Evolutionary conservation across 2,329 filamentous ascomycete species (phyloP), one percentile per base, ranked within the genome.

Genomic region (Pseudogymnoascus sp.): DNA sequence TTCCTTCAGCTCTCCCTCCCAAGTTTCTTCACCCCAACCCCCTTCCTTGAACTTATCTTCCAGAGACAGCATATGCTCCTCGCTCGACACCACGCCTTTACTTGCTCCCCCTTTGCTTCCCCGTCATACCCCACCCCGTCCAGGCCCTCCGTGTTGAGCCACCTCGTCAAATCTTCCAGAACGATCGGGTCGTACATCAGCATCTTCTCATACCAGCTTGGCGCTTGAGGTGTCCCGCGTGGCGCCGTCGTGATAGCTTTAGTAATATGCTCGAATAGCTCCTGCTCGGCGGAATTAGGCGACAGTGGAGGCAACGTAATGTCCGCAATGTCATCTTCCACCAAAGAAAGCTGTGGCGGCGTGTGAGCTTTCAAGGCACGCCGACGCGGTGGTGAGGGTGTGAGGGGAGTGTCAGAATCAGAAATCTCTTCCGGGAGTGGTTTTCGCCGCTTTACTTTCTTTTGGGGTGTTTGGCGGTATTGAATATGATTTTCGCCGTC

Each of bases 161-260:
- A 97, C 0, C 78, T 75, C 0, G 92, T 83, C 12, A 99, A 77
- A 66, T 97, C 92, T 74, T 97, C 93, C 0, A 97, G 75, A 1
- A 94, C 81, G 45, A 99, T 88, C 0, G 93, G 91, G 69, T 97
- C 92, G 72, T 95, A 97, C 72, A 97, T 84, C 5, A 97, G 78
- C 55, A 99, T 97, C 75, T 92, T 95, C 74, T 97, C 91, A 68
- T 95, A 81, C 90, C 92, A 97, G 1, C 84, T 91, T 12, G 84
- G 85, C 2, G 80, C 72, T 5, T 66, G 65, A 0, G 79, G 74
- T 3, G 68, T 77, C 0, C 81, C 78, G 10, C 77, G 77, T 2
- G 83, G 79, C 3, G 79, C 77, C 0, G 76, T 75, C 7, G 70
- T 80, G 8, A 88, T 75, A 0, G 84, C 84, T 39, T 76, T 75